phyloP scores from a whole-genome alignment of 2,329 filamentous ascomycete genomes.

The Leptographium lundbergii region DNA sequence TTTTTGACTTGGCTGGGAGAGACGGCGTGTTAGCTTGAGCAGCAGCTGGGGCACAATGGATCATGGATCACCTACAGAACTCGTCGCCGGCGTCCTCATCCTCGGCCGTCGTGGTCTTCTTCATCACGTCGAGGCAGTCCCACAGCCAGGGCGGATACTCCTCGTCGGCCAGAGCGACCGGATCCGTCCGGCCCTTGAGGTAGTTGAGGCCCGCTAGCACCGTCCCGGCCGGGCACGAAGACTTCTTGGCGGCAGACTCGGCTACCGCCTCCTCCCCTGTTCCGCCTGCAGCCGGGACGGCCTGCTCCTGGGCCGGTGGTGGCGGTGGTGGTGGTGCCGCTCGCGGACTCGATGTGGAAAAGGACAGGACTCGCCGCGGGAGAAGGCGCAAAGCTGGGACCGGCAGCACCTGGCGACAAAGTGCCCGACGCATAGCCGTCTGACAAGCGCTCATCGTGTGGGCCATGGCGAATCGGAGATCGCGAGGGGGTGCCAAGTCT shows the following conservation, averaged over 20 bases:
- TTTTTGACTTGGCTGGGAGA: constrained; percentile 65
- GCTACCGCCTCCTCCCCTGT: constrained; percentile 6
- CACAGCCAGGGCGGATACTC: constrained; percentile 77
- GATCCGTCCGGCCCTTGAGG: constrained; percentile 59
- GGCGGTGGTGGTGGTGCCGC: constrained; percentile 8
- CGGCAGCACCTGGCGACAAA: constrained; percentile 19
- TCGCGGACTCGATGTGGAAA: constrained; percentile 19
- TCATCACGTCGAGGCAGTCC: constrained; percentile 52
- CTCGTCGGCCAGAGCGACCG: constrained; percentile 58
- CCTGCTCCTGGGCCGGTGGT: not conserved
- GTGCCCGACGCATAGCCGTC: constrained; percentile 36
- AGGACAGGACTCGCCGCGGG: constrained; percentile 20
- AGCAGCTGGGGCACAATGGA: no score
- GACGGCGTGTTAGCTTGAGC: not conserved
- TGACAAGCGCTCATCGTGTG: constrained; percentile 27
- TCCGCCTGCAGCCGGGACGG: not conserved
- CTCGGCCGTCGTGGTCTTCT: constrained; percentile 31
- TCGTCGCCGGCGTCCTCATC: constrained; percentile 54
- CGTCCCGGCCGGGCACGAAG: constrained; percentile 36
- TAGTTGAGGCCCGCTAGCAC: constrained; percentile 65
- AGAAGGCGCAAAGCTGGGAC: constrained; percentile 8
- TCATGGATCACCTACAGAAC: constrained; percentile 58
- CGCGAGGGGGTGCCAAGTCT: not conserved
- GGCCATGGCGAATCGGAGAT: not conserved
- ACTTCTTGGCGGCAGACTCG: constrained; percentile 13